Evolutionary conservation across 768 basidiomycete genomes (phyloP), one percentile per base, ranked within the genome.

Genomic region (Leccinum broughii): DNA sequence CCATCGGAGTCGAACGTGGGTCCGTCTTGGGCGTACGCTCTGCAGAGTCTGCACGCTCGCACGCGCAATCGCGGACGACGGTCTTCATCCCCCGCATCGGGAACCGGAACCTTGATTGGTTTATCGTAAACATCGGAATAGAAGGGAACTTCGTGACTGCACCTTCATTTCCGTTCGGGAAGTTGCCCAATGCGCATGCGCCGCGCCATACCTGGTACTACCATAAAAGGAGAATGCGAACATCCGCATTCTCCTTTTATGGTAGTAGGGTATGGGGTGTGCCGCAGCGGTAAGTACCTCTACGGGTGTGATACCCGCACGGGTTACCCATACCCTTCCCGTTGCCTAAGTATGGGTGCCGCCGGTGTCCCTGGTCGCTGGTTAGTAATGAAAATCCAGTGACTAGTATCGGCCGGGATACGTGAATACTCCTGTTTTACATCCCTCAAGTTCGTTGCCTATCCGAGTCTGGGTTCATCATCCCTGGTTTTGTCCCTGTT

Each of bases 341-440:
- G 26, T 26, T 26, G 26, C 26, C 26, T 26, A 26, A 32, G 32
- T 10, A 44, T 44, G 17, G 39, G 17, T 41, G 26, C 26, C 26
- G 17, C 39, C 37, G 6, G 15, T 39, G 15, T 11, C 37, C 17
- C 17, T 17, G 3, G 39, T 41, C 17, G 9, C 17, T 10, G n/a
- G 41, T n/a, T 44, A 6, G 41, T n/a, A n/a, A 44, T 44, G 58
- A 66, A 61, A 58, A 54, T 57, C 51, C 15, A 24, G 35, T 50
- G 41, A 5, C 17, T 44, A 44, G 41, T n/a, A n/a, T 44, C 41
- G 41, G 39, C 17, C n/a, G 8, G 39, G n/a, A 10, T n/a, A 10
- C 4, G 9, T 44, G 48, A 55, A 60, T 44, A 41, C 46, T 46
- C 58, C 44, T 22, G 3, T 2, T 41, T 37, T 20, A 44, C 41